Conservation (phyloP, 768 basidiomycete species). For the Mycena vitilis region DNA sequence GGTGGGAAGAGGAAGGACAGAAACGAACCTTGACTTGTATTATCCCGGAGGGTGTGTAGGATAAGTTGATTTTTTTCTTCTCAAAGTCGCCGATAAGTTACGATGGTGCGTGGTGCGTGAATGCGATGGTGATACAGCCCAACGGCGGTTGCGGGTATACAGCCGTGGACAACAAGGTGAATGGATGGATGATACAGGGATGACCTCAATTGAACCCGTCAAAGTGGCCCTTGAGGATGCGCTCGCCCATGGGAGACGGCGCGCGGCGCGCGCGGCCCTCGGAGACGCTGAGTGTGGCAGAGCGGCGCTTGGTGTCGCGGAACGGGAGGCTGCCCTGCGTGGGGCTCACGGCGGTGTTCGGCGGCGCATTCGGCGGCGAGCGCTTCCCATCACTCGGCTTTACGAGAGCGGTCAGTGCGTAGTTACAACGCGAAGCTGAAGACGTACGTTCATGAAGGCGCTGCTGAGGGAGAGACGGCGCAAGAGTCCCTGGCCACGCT, state of each 20-base stretch:
- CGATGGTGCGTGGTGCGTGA: not conserved
- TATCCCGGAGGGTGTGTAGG: too few species aligned
- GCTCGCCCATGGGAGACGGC: slow-evolving; percentile 91
- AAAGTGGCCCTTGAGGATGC: slow-evolving; percentile 91
- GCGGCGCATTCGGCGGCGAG: slow-evolving; percentile 60
- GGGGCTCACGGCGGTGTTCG: slow-evolving; percentile 62
- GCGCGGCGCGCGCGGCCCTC: slow-evolving; percentile 66
- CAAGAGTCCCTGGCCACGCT: slow-evolving; percentile 78
- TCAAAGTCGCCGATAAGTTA: not conserved
- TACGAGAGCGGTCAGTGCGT: slow-evolving; percentile 28
- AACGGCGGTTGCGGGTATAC: slow-evolving; percentile 52
- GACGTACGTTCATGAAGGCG: slow-evolving; percentile 67
- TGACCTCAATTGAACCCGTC: slow-evolving; percentile 82
- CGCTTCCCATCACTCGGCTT: slow-evolving; percentile 44
- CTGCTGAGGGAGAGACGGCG: slow-evolving; percentile 78
- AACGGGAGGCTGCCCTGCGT: slow-evolving; percentile 44
- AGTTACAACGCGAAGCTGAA: too few species aligned
- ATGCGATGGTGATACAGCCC: slow-evolving; percentile 17
- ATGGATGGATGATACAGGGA: slow-evolving; percentile 9
- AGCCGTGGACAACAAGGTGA: slow-evolving; percentile 41
- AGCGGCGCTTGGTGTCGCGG: slow-evolving; percentile 57
- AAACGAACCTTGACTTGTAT: too few species aligned
- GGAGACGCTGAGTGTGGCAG: slow-evolving; percentile 67
- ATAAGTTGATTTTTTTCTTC: not conserved
- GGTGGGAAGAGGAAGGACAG: too few species aligned